Percentiles rank a stretch among this genome's conserved stretches.
Evolutionary conservation across 352 stramenopile species (phyloP).

Genomic region (Globisporangium ultimum): DNA sequence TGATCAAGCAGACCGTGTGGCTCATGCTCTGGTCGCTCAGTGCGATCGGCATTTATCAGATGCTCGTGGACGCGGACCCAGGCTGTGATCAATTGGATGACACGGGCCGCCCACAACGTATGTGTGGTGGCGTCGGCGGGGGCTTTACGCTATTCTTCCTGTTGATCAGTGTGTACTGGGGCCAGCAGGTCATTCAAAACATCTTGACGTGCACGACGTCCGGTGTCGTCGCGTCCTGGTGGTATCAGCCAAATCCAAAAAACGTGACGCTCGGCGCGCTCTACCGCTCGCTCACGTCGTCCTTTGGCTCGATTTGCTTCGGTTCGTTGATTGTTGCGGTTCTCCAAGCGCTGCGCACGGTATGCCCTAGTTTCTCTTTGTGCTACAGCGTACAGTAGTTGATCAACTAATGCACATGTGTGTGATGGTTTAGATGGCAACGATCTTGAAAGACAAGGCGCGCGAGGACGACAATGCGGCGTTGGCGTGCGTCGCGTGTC

Average conservation of each 20-base stretch:
- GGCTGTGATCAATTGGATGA: conserved; percentile 47
- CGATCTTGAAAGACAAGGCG: conserved; percentile 63
- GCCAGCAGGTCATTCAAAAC: conserved; percentile 83
- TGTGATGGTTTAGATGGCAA: conserved; percentile 41
- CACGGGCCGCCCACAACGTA: conserved; percentile 16
- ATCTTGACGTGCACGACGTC: conserved; percentile 79
- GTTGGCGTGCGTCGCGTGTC: conserved; percentile 79
- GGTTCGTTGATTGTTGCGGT: conserved; percentile 86
- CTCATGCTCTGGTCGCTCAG: conserved; percentile 68
- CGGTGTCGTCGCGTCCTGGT: conserved; percentile 79
- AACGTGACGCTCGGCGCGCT: conserved; percentile 62
- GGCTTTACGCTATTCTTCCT: conserved; percentile 75
- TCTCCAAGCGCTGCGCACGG: conserved; percentile 73
- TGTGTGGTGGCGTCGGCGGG: conserved; percentile 59
- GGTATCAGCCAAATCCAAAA: conserved; percentile 68
- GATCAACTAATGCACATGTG: background rate
- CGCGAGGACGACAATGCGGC: conserved; percentile 69
- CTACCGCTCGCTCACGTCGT: conserved; percentile 79
- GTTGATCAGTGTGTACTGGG: conserved; percentile 83
- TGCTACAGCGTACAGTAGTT: background rate
- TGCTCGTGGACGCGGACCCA: conserved; percentile 65
- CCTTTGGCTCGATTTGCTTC: conserved; percentile 80
- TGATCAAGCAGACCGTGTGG: conserved; percentile 75
- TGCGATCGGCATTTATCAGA: conserved; percentile 65
- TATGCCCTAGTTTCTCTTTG: conserved; percentile 13